These are phyloP conservation scores for Daldinia eschscholtzii DNA, from an alignment of 2,329 filamentous ascomycete genomes.

Conservation along the genomic window DNA sequence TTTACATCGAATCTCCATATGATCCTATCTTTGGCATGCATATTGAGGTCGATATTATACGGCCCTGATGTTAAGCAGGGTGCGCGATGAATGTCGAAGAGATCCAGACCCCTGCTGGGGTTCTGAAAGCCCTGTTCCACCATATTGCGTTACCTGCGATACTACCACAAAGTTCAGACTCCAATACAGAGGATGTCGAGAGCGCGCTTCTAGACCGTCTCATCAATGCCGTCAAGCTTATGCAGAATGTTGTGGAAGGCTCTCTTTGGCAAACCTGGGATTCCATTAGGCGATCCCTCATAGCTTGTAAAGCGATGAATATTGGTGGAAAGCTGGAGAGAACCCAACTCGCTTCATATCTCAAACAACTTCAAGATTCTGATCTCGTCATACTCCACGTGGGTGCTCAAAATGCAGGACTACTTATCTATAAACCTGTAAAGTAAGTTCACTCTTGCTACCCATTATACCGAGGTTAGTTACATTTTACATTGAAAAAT, in stretches of 20 bases:
- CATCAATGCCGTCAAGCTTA: slow-evolving; percentile 28
- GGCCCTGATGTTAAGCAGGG: background rate
- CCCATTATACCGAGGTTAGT: background rate
- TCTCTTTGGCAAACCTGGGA: slow-evolving; percentile 32
- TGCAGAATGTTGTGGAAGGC: slow-evolving; percentile 28
- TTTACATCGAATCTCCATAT: background rate
- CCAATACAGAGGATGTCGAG: slow-evolving; percentile 34
- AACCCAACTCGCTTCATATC: slow-evolving; percentile 28
- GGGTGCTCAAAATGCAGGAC: slow-evolving; percentile 43
- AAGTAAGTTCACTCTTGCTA: slow-evolving; percentile 31
- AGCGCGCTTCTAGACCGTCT: slow-evolving; percentile 37
- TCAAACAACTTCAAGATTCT: slow-evolving; percentile 30
- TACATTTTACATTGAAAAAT: slow-evolving; percentile 3
- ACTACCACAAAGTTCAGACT: slow-evolving; percentile 38
- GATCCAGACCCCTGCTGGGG: slow-evolving; percentile 17
- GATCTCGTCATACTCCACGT: slow-evolving; percentile 44
- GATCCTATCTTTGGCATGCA: background rate
- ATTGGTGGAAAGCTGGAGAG: slow-evolving; percentile 41
- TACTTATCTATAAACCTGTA: slow-evolving; percentile 36
- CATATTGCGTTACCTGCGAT: slow-evolving; percentile 44
- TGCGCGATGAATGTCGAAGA: slow-evolving; percentile 21
- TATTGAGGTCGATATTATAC: background rate
- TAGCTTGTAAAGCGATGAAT: slow-evolving; percentile 34
- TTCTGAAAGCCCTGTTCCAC: slow-evolving; percentile 39
- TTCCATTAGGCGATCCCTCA: slow-evolving; percentile 31